Evolutionary conservation across 129 eudicot species (phyloP), one percentile per base, ranked within the genome.

Genomic region (Pittosporum tobira): DNA sequence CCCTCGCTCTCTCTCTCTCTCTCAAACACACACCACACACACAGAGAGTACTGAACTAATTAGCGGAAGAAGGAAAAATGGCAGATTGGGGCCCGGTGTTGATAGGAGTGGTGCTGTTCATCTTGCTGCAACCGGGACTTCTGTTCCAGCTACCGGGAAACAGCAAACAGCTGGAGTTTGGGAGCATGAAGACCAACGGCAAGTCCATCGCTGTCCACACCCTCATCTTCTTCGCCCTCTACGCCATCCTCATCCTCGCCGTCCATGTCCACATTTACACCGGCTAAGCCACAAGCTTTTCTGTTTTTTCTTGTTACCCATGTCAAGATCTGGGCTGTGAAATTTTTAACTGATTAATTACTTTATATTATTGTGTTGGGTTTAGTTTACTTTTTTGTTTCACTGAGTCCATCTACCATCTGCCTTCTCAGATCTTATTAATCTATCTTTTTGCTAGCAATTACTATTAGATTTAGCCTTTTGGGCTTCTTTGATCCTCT

Each of bases 31-130:
- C 59, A 54, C 24, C 38, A 30, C 55, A 53, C 22, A 46, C 48
- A 23, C 24, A 42, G 48, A 62, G 24, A 42, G 19, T 48, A 51
- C 10, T 52, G 57, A 48, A 54, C 31, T 5, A 7, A 51, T 52
- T 56, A 19, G 45, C 42, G n/a, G 19, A 16, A 45, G 37, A 34
- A 16, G 20, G 24, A 51, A 22, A 19, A 65, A 85, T 85, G 91
- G 94, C 97, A 21, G 97, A 90, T 24, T 90, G 95, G 97, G 95
- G 94, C 6, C 96, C 96, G 2, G 80, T 88, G 27, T 73, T 88
- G 5, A 75, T 88, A 49, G 91, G 96, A 49, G 96, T 88, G 48
- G 81, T 88, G 29, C 80, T 88, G 57, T 88, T 88, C 79, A 62
- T 83, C 29, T 67, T 85, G 36, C 64, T 90, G 68, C 88, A 79